Conservation (phyloP, 2,329 filamentous ascomycete species). For the Fusarium pseudoanthophilum region DNA sequence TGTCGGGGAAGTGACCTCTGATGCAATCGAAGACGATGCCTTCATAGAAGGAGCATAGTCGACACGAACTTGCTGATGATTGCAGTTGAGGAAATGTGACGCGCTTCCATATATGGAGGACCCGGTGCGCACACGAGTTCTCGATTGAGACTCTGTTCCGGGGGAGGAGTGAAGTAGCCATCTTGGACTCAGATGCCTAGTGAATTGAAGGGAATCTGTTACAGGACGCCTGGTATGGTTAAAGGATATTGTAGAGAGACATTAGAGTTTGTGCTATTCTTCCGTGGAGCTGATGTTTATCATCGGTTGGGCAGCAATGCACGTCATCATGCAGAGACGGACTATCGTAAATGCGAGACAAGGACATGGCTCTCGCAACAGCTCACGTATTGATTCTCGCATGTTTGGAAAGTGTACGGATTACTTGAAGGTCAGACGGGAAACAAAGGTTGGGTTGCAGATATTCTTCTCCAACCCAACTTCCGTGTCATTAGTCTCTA, state of each 20-base stretch:
- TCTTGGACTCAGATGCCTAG: not conserved
- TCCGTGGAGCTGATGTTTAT: no score
- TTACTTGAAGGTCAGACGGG: not conserved
- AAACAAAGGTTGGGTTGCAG: not conserved
- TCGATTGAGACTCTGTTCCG: not conserved
- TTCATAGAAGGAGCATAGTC: not conserved
- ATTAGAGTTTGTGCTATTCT: no score
- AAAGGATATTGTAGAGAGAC: no score
- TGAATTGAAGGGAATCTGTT: accelerated
- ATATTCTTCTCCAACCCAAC: no score
- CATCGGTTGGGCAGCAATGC: not conserved
- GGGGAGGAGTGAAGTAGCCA: not conserved
- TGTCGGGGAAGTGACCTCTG: not conserved
- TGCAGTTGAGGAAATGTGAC: not conserved
- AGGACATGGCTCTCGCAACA: accelerated
- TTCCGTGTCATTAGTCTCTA: no score
- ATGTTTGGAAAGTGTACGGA: accelerated
- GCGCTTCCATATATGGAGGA: accelerated
- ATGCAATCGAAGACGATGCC: not conserved
- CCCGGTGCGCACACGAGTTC: not conserved
- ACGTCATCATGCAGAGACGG: not conserved
- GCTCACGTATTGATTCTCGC: no score
- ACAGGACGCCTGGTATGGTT: no score
- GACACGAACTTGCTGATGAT: not conserved
- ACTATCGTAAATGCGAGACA: not conserved